These are phyloP conservation scores for Nidularia pulvinata DNA, from an alignment of 768 basidiomycete genomes.

Conservation along the genomic window DNA sequence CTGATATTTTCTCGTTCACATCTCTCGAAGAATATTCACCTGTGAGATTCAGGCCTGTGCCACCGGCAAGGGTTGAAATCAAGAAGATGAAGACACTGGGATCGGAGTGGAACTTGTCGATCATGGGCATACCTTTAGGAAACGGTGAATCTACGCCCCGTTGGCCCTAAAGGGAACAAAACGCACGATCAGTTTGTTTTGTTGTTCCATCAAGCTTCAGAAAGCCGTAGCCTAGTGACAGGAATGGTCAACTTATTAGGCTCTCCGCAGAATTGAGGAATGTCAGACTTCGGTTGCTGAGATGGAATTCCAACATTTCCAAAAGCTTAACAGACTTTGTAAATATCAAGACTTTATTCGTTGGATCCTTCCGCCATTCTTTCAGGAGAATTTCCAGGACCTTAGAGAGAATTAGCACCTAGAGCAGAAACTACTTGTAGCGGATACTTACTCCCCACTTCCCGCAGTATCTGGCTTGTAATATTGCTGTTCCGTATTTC, in stretches of 20 bases:
- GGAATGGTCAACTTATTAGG: background rate
- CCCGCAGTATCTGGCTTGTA: slow-evolving; percentile 71
- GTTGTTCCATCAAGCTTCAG: slow-evolving; percentile 83
- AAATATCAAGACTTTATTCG: slow-evolving; percentile 92
- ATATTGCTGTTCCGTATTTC: slow-evolving; percentile 60
- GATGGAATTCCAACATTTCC: slow-evolving; percentile 81
- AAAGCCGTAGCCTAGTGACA: slow-evolving; percentile 49
- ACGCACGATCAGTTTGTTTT: slow-evolving; percentile 64
- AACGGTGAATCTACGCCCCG: background rate
- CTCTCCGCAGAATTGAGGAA: no score
- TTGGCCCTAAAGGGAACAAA: background rate
- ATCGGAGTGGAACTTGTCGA: slow-evolving; percentile 82
- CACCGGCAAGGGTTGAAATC: slow-evolving; percentile 91
- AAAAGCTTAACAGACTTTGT: slow-evolving; percentile 91
- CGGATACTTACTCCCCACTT: slow-evolving; percentile 76
- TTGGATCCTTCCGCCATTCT: slow-evolving; percentile 60
- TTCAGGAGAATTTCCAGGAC: slow-evolving; percentile 66
- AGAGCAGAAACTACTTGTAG: background rate
- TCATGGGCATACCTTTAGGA: slow-evolving; percentile 74
- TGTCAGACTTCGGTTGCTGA: slow-evolving; percentile 50
- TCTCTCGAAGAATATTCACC: slow-evolving; percentile 15
- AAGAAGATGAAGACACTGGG: slow-evolving; percentile 77
- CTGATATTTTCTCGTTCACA: background rate
- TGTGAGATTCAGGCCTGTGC: slow-evolving; percentile 88
- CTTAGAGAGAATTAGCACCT: slow-evolving; percentile 27